Evolutionary conservation across 2,329 filamentous ascomycete genomes (phyloP).

Genomic region (Ascochyta clinopodiicola): DNA sequence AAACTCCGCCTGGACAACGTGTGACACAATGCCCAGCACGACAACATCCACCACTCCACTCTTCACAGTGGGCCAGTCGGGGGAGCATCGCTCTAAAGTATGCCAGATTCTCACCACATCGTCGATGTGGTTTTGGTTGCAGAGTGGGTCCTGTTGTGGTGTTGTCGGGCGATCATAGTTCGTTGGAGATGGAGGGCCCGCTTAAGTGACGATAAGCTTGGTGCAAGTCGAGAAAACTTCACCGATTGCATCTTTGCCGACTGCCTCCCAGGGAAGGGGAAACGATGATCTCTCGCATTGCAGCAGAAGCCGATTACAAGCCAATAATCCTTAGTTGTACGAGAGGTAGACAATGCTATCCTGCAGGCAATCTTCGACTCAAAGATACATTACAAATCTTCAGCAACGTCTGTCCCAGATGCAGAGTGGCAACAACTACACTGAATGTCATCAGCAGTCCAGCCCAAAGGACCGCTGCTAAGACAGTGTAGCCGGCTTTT

Average conservation of each 20-base stretch:
- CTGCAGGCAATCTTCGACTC: too few relatives aligned
- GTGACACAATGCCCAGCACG: constrained; percentile 6
- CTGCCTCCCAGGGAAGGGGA: neutral
- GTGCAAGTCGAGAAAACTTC: constrained; percentile 6
- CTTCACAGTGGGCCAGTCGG: constrained; percentile 5
- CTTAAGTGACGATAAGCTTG: constrained; percentile 11
- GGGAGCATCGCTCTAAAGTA: neutral
- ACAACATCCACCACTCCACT: constrained; percentile 11
- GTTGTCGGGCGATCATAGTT: constrained; percentile 10
- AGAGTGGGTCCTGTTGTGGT: neutral
- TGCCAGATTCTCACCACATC: constrained; percentile 7
- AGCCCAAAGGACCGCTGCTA: too few relatives aligned
- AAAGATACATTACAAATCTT: too few relatives aligned
- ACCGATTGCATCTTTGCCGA: neutral
- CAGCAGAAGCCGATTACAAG: too few relatives aligned
- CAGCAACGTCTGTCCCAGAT: too few relatives aligned
- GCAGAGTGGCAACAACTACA: too few relatives aligned
- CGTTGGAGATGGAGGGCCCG: constrained; percentile 1
- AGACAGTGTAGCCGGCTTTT: too few relatives aligned
- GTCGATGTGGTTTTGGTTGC: constrained; percentile 7
- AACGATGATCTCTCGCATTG: neutral
- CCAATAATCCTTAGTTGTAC: too few relatives aligned
- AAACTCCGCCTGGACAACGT: neutral
- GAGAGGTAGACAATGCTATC: too few relatives aligned
- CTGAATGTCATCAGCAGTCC: too few relatives aligned